phyloP scores from a whole-genome alignment of 768 basidiomycete species.

The Phaeotremella skinneri region DNA sequence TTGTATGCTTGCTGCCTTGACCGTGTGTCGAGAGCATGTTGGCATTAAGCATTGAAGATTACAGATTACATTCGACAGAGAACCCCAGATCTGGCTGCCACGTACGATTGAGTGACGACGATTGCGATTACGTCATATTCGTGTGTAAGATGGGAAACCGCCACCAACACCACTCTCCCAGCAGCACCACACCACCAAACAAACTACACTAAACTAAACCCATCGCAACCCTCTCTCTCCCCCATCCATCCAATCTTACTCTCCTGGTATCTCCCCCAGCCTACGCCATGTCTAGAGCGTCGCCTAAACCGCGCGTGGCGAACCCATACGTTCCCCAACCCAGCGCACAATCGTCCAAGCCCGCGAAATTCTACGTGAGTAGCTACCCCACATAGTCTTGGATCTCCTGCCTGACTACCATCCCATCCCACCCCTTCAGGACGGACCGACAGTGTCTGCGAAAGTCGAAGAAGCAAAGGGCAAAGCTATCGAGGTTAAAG shows the following conservation, averaged over 20 bases:
- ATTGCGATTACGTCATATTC: too few relatives aligned
- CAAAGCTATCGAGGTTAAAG: constrained; percentile 20
- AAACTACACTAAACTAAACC: too few relatives aligned
- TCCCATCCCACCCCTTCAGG: constrained; percentile 14
- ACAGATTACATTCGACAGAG: too few relatives aligned
- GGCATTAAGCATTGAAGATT: too few relatives aligned
- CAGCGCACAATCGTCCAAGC: constrained; percentile 1
- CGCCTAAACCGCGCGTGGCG: constrained; percentile 6
- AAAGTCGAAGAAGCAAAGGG: not conserved
- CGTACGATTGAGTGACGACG: too few relatives aligned
- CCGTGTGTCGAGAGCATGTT: too few relatives aligned
- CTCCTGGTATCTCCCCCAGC: not conserved
- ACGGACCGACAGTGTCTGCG: constrained; percentile 38
- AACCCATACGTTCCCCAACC: constrained; percentile 1
- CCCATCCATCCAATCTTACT: not conserved
- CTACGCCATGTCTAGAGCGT: constrained; percentile 8
- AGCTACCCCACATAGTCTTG: not conserved
- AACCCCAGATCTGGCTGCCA: too few relatives aligned
- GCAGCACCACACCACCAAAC: too few relatives aligned
- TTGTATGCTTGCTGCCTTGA: too few relatives aligned
- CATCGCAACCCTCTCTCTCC: not conserved
- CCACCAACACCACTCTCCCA: too few relatives aligned
- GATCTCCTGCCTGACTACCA: not conserved
- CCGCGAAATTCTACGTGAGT: constrained; percentile 42
- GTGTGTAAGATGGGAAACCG: too few relatives aligned